phyloP scores from a whole-genome alignment of 73 alveolate genomes.

The Paramecium sexaurelia region DNA sequence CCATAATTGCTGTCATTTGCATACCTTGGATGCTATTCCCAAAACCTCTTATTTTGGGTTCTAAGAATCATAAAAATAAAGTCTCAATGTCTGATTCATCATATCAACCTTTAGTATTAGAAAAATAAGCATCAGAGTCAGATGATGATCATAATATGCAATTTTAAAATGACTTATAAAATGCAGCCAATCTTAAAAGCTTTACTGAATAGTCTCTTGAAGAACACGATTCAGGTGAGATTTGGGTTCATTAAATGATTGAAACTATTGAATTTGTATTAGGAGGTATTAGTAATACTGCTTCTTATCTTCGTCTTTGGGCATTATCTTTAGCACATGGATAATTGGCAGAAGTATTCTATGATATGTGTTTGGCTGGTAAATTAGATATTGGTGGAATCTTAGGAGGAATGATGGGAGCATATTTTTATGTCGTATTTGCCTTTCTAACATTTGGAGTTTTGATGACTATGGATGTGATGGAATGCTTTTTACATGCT shows the following conservation, averaged over 20 bases:
- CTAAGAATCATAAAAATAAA: background rate
- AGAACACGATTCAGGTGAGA: constrained; percentile 78
- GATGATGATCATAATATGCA: background rate
- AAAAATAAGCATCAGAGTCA: background rate
- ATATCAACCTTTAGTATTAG: background rate
- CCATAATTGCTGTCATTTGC: constrained; percentile 82
- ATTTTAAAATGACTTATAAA: background rate
- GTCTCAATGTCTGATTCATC: background rate
- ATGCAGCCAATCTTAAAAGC: background rate
- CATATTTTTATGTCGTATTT: constrained; percentile 71
- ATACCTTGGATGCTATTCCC: constrained; percentile 93
- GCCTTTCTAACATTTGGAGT: constrained; percentile 82
- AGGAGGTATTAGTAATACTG: constrained; percentile 92
- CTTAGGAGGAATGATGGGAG: constrained; percentile 22
- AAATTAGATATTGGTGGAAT: background rate
- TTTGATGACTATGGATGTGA: constrained; percentile 93
- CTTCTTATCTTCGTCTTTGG: constrained; percentile 95
- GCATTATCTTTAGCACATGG: constrained; percentile 91
- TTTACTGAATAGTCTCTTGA: background rate
- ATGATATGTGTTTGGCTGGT: constrained; percentile 57
- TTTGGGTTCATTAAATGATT: constrained; percentile 82
- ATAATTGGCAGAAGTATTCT: constrained; percentile 90
- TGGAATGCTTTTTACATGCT: constrained; percentile 96
- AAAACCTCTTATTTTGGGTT: constrained; percentile 81
- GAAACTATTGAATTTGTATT: constrained; percentile 91